Evolutionary conservation across 2,329 filamentous ascomycete species (phyloP), one percentile per base, ranked within the genome.

Genomic region (Trichophyton rubrum): DNA sequence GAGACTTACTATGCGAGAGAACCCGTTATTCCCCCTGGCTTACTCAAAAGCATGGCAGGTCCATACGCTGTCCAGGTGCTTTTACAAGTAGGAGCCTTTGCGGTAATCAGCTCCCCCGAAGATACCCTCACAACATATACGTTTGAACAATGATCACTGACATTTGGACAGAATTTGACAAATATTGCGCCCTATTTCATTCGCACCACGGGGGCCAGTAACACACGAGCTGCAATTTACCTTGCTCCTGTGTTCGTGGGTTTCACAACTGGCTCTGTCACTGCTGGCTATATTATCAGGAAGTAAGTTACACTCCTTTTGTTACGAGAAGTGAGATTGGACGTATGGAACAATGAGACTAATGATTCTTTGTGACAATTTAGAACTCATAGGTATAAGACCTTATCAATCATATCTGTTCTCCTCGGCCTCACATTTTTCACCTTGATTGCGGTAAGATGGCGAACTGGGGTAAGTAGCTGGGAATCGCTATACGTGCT

Each of bases 331-430:
- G 30, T 15, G 13, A 15, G 9, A 17, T 8, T 15, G 24, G 17
- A 15, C 2, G 3, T 2, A n/a, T 24, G 56, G 6, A 13, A 41
- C 4, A 24, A 43, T 43, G 22, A 35, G 17, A 9, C 56, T 58
- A 15, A 58, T 35, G 17, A 22, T 4, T 17, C 9, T 3, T 6
- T 9, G 3, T 20, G 11, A 11, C 6, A 30, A 20, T 27, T 24
- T 58, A 58, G 56, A 17, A 58, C 56, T 8, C 35, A 58, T 41
- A 41, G 35, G 41, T 58, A 58, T 41, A 58, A 58, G 56, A 58
- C 35, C 11, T 11, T 58, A 7, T 58, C 56, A 4, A 15, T 58
- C 33, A 41, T 45, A 22, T 41, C 56, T 24, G 15, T 58, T 7
- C 40, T 58, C 17, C 56, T 58, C 33, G 40, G 17, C 8, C 56